A percentile compares a stretch with the other conserved stretches of the same genome.
Evolutionary conservation across 2,329 filamentous ascomycete species (phyloP).

Genomic region (Cladosporium sp.): DNA sequence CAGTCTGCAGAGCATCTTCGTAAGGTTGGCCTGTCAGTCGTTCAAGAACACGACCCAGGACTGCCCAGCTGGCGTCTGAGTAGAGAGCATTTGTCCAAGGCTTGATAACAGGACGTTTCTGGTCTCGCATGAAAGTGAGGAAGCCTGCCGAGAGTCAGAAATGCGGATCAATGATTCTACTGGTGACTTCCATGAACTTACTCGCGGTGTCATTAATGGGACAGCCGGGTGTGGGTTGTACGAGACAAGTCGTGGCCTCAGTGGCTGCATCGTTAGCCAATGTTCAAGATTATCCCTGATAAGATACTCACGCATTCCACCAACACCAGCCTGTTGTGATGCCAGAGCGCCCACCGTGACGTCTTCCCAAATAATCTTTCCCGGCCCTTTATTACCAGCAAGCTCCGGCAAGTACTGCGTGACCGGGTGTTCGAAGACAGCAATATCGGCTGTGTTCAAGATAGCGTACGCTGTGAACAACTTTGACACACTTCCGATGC

Average conservation of each 20-base stretch:
- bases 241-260: background rate
- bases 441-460: conserved; percentile 12
- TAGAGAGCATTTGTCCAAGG: conserved; percentile 32
- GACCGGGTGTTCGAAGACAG: conserved; percentile 3
- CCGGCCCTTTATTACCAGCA: background rate
- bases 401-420: conserved; percentile 9
- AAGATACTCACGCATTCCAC: background rate
- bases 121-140: conserved; percentile 29
- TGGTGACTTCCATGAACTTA: background rate
- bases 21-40: conserved; percentile 37
- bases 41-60: conserved; percentile 37
- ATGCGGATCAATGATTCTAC: background rate
- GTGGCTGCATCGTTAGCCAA: background rate
- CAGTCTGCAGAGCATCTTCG: conserved; percentile 31
- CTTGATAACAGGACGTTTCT: conserved; percentile 30
- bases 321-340: conserved; percentile 3
- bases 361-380: conserved; percentile 11
- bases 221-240: background rate
- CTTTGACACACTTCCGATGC: conserved; percentile 15
- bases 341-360: conserved; percentile 14
- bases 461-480: conserved; percentile 21
- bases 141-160: conserved; percentile 26
- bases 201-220: background rate
- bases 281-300: too few species aligned
- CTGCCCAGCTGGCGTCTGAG: conserved; percentile 34